phyloP scores from a whole-genome alignment of 495 filamentous ascomycete species.

The Daldinia grandis region DNA sequence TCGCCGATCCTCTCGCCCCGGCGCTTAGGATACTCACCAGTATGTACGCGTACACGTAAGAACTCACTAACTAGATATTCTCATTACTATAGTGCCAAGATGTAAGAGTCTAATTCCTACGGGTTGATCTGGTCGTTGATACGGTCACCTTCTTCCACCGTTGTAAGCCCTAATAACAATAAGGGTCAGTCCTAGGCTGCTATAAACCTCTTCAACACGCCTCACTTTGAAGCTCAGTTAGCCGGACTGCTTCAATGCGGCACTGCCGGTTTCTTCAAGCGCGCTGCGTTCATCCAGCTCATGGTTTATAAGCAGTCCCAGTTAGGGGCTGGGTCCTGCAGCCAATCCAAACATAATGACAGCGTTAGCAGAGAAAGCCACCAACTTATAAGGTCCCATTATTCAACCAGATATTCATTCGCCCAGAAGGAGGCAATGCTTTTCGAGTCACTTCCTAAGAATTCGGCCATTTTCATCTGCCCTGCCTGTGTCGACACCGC shows the following conservation, averaged over 20 bases:
- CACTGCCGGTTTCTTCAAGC: conserved; percentile 28
- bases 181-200: background rate
- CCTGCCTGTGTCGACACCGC: conserved; percentile 48
- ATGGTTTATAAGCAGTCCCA: background rate
- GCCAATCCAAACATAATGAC: conserved; percentile 13
- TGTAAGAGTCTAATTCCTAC: background rate
- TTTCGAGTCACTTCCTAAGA: conserved; percentile 46
- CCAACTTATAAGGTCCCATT: conserved; percentile 1
- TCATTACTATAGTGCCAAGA: background rate
- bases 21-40: background rate
- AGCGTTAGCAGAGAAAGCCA: conserved; percentile 4
- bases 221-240: background rate
- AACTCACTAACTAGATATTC: background rate
- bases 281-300: conserved; percentile 8
- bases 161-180: background rate
- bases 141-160: background rate
- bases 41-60: background rate
- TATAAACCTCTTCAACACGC: background rate
- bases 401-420: conserved; percentile 51
- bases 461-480: conserved; percentile 47
- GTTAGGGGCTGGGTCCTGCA: background rate
- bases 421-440: conserved; percentile 58
- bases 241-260: conserved; percentile 11
- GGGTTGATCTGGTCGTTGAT: background rate
- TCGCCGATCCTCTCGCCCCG: background rate